A percentile compares a stretch with the other conserved stretches of the same genome.
phyloP scores from a whole-genome alignment of 345 rosid genomes.

The Pistacia atlantica region DNA sequence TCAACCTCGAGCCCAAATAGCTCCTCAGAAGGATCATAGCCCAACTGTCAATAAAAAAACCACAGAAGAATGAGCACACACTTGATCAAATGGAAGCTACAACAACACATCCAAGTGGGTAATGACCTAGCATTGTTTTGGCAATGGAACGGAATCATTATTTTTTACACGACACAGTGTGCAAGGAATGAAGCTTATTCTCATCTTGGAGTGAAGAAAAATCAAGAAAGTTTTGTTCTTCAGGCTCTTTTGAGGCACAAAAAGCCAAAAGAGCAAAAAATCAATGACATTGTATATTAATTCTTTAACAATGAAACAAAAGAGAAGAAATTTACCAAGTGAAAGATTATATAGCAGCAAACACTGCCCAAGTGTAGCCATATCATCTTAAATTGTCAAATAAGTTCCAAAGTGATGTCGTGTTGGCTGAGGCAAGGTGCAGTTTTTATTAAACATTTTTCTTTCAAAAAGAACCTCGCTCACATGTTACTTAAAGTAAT shows the following conservation, averaged over 20 bases:
- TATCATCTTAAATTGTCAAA: neutral
- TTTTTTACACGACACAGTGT: conserved; percentile 41
- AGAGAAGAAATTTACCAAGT: neutral
- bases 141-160: conserved; percentile 39
- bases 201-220: conserved; percentile 28
- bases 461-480: neutral
- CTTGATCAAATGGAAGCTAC: neutral
- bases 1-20: conserved; percentile 66
- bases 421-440: neutral
- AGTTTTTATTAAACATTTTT: neutral
- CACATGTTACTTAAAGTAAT: neutral
- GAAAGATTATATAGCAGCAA: neutral
- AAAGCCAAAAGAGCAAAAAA: conserved; percentile 27
- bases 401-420: neutral
- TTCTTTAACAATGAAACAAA: neutral
- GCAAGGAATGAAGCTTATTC: conserved; percentile 34
- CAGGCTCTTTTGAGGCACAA: no score
- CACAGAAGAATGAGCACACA: neutral
- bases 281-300: conserved; percentile 1
- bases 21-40: conserved; percentile 87
- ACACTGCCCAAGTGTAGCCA: neutral
- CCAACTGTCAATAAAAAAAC: conserved; percentile 42
- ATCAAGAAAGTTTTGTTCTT: conserved; percentile 9
- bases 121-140: conserved; percentile 48
- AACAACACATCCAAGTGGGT: neutral